Conservation (phyloP, 306 rosid species). For the Vigna angularis region DNA sequence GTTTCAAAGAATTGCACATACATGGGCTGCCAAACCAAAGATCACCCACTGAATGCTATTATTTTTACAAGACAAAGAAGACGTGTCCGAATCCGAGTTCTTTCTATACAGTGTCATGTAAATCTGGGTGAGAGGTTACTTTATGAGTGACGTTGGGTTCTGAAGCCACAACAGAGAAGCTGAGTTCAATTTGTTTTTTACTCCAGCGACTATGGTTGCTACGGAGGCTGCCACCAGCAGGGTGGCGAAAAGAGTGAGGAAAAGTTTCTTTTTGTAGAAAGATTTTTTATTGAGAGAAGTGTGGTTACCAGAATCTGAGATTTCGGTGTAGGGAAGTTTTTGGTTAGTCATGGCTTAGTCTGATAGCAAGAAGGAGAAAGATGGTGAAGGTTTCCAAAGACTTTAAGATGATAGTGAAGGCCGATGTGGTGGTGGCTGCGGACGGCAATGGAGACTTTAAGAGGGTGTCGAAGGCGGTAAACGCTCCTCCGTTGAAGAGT, state of each 20-base stretch:
- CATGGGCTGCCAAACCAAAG: constrained; percentile 55
- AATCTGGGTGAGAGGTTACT: neutral
- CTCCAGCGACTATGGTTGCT: constrained; percentile 57
- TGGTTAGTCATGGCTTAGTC: constrained; percentile 33
- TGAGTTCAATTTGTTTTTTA: neutral
- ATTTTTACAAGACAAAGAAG: constrained; percentile 40
- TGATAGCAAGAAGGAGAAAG: neutral
- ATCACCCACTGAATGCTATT: constrained; percentile 37
- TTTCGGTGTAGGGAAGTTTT: constrained; percentile 49
- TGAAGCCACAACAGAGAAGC: no score
- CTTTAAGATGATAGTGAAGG: no score
- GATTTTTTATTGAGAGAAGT: constrained; percentile 37
- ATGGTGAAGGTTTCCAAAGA: no score
- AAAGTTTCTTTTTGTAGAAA: constrained; percentile 43
- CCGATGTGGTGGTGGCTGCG: no score
- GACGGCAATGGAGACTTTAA: no score
- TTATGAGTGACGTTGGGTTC: no score
- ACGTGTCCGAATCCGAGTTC: constrained; percentile 41
- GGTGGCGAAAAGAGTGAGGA: constrained; percentile 48
- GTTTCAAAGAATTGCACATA: constrained; percentile 63
- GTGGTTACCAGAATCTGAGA: constrained; percentile 31
- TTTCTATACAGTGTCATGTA: constrained; percentile 56
- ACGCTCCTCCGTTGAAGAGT: no score
- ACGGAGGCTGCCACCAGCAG: constrained; percentile 54
- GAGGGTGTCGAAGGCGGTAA: no score